phyloP scores from a whole-genome alignment of 164 flowering plant species.

The Stephania cephalantha region DNA sequence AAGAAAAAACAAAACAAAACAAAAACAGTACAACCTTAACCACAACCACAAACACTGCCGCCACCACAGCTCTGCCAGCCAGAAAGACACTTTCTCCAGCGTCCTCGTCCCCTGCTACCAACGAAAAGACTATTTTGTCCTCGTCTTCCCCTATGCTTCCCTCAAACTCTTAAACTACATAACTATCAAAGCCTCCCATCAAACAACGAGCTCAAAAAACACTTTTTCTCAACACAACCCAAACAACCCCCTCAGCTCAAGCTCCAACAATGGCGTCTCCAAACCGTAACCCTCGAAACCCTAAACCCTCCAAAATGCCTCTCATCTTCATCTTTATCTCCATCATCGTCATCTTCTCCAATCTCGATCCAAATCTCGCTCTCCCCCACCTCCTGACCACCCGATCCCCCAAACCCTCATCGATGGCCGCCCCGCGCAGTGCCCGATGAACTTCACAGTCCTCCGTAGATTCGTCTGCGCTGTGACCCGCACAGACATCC shows the following conservation, averaged over 20 bases:
- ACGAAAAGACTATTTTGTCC: too few relatives aligned
- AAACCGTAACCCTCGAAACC: background rate
- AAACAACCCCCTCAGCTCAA: background rate
- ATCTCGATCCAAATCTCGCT: too few relatives aligned
- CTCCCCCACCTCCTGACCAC: background rate
- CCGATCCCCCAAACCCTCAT: slow-evolving; percentile 11
- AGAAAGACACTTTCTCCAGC: too few relatives aligned
- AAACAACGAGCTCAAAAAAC: too few relatives aligned
- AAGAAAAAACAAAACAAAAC: too few relatives aligned
- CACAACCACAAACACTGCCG: too few relatives aligned
- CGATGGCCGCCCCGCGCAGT: slow-evolving; percentile 12
- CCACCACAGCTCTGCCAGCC: too few relatives aligned
- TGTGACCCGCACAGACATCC: background rate
- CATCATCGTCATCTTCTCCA: slow-evolving; percentile 2
- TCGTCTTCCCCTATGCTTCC: background rate
- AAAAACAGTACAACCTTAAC: too few relatives aligned
- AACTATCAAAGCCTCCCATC: background rate
- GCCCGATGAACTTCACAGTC: slow-evolving; percentile 39
- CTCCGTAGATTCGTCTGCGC: slow-evolving; percentile 21
- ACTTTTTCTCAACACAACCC: background rate
- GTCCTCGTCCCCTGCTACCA: too few relatives aligned
- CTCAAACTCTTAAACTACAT: background rate
- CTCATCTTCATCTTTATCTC: slow-evolving; percentile 12
- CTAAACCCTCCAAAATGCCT: slow-evolving; percentile 8
- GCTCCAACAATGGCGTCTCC: background rate